These are phyloP conservation scores for Babesia divergens DNA, from an alignment of 169 alveolate species.

Conservation along the genomic window DNA sequence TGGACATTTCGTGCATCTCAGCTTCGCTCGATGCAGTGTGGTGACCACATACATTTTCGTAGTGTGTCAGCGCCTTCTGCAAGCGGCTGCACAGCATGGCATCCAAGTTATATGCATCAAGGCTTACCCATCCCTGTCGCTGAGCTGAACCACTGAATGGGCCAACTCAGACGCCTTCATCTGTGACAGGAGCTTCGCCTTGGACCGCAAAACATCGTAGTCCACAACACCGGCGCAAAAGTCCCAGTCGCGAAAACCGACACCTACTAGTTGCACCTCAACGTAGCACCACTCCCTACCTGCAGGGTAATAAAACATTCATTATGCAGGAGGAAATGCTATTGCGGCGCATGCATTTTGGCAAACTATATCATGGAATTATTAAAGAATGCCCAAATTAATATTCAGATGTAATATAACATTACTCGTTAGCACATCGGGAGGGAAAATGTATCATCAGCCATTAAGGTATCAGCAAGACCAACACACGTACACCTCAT, in stretches of 20 bases:
- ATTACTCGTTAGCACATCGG: no score
- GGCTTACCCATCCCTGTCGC: slow-evolving; percentile 38
- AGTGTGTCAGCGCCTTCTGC: slow-evolving; percentile 35
- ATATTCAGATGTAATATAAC: no score
- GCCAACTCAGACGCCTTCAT: slow-evolving; percentile 45
- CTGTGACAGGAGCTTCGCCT: slow-evolving; percentile 61
- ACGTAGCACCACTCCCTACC: slow-evolving; percentile 90
- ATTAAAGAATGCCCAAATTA: no score
- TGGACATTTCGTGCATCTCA: slow-evolving; percentile 30
- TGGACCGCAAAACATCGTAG: slow-evolving; percentile 75
- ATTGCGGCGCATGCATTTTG: no score
- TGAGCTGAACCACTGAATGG: slow-evolving; percentile 38
- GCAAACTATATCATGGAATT: no score
- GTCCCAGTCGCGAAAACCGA: slow-evolving; percentile 89
- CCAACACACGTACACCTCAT: no score
- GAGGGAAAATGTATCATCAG: no score
- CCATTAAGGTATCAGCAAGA: no score
- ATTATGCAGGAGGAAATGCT: no score
- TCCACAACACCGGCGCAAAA: slow-evolving; percentile 81
- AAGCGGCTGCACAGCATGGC: slow-evolving; percentile 18
- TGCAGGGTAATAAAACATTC: not conserved
- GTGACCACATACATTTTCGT: slow-evolving; percentile 54
- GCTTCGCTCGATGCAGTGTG: slow-evolving; percentile 18
- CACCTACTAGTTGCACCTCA: slow-evolving; percentile 86
- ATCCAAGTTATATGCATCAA: not conserved